These are phyloP conservation scores for Mrakia hoshinonis DNA, from an alignment of 768 basidiomycete genomes.

Conservation along the genomic window DNA sequence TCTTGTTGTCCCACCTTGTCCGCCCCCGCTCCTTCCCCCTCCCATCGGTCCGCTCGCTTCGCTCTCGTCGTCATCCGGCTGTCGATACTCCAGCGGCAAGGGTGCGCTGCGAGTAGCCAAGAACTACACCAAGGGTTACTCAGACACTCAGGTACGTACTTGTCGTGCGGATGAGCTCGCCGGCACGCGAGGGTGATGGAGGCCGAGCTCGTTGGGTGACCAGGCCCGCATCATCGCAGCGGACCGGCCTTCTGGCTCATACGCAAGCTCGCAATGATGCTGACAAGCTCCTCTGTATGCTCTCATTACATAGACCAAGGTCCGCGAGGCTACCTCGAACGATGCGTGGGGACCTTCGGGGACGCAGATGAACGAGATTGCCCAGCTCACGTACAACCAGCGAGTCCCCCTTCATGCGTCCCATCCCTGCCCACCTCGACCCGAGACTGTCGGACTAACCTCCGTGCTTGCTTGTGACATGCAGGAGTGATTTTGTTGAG, in stretches of 20 bases:
- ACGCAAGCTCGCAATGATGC: not conserved
- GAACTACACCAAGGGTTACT: constrained; percentile 52
- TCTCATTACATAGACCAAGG: constrained; percentile 60
- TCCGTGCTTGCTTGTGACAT: not conserved
- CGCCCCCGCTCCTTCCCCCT: not conserved
- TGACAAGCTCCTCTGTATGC: not conserved
- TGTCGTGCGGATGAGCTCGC: not conserved
- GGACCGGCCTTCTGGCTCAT: not conserved
- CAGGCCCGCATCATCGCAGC: not conserved
- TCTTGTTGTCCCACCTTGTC: not conserved
- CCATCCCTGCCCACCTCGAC: not conserved
- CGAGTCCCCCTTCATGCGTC: constrained; percentile 44
- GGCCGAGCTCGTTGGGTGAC: not conserved
- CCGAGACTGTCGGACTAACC: not conserved
- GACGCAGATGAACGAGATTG: constrained; percentile 98
- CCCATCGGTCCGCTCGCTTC: not conserved
- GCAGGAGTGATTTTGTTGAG: constrained; percentile 88
- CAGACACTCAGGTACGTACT: constrained; percentile 50
- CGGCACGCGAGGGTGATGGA: too few relatives aligned
- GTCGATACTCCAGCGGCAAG: constrained; percentile 26
- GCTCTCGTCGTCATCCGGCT: constrained; percentile 7
- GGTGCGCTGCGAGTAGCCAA: constrained; percentile 27
- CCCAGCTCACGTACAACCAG: constrained; percentile 95
- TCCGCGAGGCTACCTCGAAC: constrained; percentile 91
- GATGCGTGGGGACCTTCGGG: constrained; percentile 97